These are phyloP conservation scores for Penicillium sclerotigenum DNA, from an alignment of 2,329 filamentous ascomycete species.

Conservation along the genomic window DNA sequence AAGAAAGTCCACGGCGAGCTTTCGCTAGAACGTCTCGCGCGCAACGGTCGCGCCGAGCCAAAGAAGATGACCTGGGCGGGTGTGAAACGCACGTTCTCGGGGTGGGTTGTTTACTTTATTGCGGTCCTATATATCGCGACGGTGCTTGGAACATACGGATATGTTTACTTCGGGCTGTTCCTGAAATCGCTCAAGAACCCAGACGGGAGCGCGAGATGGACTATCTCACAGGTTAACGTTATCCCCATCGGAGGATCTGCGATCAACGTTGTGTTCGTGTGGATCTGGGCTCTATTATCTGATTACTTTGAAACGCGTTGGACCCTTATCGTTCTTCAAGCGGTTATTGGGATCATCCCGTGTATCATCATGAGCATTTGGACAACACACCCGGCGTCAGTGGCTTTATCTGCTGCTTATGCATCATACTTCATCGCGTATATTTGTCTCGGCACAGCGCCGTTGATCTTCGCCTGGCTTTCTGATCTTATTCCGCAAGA, in stretches of 20 bases:
- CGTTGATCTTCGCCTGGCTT: conserved; percentile 53
- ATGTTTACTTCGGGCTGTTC: conserved; percentile 30
- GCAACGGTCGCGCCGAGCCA: conserved; percentile 47
- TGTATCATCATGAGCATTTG: conserved; percentile 55
- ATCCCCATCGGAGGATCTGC: conserved; percentile 51
- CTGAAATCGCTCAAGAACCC: conserved; percentile 26
- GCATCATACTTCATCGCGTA: conserved; percentile 53
- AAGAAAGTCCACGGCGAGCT: conserved; percentile 42
- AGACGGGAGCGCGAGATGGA: conserved; percentile 46
- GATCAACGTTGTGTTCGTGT: conserved; percentile 52
- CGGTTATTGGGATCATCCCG: conserved; percentile 47
- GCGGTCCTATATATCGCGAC: conserved; percentile 46
- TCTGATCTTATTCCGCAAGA: conserved; percentile 52
- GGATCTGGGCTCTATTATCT: conserved; percentile 54
- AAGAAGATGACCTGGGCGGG: conserved; percentile 47
- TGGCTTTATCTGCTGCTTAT: conserved; percentile 49
- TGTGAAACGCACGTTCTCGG: conserved; percentile 44
- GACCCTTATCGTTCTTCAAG: conserved; percentile 51
- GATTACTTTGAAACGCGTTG: conserved; percentile 51
- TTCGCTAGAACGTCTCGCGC: conserved; percentile 45
- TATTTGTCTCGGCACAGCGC: conserved; percentile 50
- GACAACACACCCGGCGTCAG: conserved; percentile 46
- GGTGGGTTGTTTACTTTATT: conserved; percentile 49
- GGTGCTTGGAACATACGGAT: conserved; percentile 48
- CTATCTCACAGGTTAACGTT: conserved; percentile 46